A percentile compares a stretch with the other conserved stretches of the same genome.
Conservation (phyloP, 169 alveolate species). For the Plasmodium fragile region DNA sequence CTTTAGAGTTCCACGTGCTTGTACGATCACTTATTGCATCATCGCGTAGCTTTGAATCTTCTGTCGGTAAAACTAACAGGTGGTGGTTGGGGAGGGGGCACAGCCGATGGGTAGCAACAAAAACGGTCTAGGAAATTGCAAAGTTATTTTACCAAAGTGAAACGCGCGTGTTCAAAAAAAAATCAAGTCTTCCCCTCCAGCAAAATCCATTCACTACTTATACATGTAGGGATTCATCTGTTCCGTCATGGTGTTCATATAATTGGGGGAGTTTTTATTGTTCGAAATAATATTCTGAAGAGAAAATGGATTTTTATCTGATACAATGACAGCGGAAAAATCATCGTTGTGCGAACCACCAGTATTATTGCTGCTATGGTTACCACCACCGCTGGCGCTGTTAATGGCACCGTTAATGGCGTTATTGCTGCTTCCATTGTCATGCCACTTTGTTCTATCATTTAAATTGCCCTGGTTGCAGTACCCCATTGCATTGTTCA, state of each 20-base stretch:
- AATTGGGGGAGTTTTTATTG: conserved; percentile 15
- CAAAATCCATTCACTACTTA: neutral
- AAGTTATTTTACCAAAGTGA: neutral
- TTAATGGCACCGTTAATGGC: neutral
- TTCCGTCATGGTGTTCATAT: conserved; percentile 2
- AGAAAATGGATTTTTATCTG: conserved; percentile 77
- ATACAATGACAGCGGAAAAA: conserved; percentile 58
- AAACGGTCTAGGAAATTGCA: neutral
- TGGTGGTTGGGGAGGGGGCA: neutral
- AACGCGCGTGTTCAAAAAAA: neutral
- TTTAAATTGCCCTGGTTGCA: conserved; percentile 34
- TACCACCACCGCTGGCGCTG: neutral
- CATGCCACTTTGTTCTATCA: conserved; percentile 39
- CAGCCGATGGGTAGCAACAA: neutral
- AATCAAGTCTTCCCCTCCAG: neutral
- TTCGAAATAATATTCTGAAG: conserved; percentile 57
- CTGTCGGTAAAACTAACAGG: neutral
- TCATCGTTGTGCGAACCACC: conserved; percentile 22
- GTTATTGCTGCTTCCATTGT: neutral
- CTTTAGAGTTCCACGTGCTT: neutral
- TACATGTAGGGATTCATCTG: conserved; percentile 19
- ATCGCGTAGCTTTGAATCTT: neutral
- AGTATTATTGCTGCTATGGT: neutral
- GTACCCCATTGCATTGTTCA: conserved; percentile 26
- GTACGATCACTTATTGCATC: neutral